Evolutionary conservation across 2,329 filamentous ascomycete species (phyloP).

Genomic region (Trichoderma koningii): DNA sequence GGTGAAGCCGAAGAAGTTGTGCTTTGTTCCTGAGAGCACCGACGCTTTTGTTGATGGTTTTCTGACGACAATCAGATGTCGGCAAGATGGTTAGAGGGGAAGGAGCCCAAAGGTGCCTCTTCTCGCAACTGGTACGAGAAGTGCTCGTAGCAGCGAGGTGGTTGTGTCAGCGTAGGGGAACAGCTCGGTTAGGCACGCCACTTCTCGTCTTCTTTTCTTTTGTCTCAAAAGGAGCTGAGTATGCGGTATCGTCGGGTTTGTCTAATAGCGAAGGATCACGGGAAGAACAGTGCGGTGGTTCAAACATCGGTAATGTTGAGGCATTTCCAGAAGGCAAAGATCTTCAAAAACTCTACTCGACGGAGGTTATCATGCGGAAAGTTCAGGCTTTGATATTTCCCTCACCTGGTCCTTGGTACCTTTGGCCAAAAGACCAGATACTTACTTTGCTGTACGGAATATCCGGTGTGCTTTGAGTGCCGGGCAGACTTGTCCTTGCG

Average conservation of each 20-base stretch:
- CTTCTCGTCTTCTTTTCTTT: background rate
- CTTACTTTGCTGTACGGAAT: background rate
- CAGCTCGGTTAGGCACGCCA: background rate
- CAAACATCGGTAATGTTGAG: background rate
- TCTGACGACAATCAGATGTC: too few species aligned
- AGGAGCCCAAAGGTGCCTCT: too few species aligned
- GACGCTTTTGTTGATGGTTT: background rate
- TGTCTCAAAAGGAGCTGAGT: background rate
- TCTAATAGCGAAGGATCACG: background rate
- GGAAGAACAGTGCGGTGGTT: background rate
- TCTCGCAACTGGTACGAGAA: too few species aligned
- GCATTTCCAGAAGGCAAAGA: background rate
- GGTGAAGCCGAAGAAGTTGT: background rate
- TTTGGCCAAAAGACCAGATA: background rate
- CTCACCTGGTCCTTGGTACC: background rate
- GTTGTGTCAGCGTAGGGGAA: too few species aligned
- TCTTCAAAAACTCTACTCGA: background rate
- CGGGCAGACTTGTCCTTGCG: background rate
- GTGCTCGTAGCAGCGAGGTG: too few species aligned
- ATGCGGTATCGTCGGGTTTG: background rate
- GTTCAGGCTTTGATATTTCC: too few species aligned
- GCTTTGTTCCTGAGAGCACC: background rate
- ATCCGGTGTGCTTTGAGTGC: background rate
- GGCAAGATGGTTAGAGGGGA: too few species aligned
- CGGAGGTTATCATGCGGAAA: too few species aligned